phyloP scores from a whole-genome alignment of 2,329 filamentous ascomycete genomes.

The Aureobasidium lini region DNA sequence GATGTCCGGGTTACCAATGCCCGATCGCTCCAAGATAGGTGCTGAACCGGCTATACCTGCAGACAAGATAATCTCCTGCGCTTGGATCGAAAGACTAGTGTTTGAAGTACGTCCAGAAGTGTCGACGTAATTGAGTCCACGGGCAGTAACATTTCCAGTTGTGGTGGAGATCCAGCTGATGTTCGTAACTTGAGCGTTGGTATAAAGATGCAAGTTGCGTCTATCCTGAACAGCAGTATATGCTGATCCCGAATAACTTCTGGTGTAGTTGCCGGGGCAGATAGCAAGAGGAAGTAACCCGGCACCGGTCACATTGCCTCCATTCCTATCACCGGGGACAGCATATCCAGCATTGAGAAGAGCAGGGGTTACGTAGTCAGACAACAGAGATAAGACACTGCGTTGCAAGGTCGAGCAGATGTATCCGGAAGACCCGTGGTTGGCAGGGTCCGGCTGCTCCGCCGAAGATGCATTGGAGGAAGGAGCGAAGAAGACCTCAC shows the following conservation, averaged over 20 bases:
- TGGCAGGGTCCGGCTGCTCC: neutral
- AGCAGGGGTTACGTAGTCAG: neutral
- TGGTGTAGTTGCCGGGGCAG: conserved; percentile 2
- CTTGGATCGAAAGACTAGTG: conserved; percentile 22
- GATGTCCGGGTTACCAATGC: conserved; percentile 26
- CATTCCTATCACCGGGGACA: neutral
- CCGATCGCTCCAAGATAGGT: conserved; percentile 29
- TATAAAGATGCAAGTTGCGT: neutral
- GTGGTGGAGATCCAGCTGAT: neutral
- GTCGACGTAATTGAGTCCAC: neutral
- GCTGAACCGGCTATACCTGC: conserved; percentile 29
- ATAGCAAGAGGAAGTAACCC: conserved; percentile 7
- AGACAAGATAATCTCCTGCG: conserved; percentile 29
- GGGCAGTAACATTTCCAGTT: neutral
- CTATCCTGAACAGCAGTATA: neutral
- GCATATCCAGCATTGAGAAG: neutral
- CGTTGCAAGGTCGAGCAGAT: conserved; percentile 8
- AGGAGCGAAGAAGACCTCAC: neutral
- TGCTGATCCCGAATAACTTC: conserved; percentile 4
- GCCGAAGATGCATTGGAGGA: neutral
- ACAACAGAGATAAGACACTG: neutral
- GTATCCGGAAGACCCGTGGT: neutral
- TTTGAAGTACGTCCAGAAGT: neutral
- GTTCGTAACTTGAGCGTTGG: neutral
- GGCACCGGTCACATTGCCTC: conserved; percentile 1